These are phyloP conservation scores for Cladosporium colombiae DNA, from an alignment of 2,329 filamentous ascomycete genomes.

Conservation along the genomic window DNA sequence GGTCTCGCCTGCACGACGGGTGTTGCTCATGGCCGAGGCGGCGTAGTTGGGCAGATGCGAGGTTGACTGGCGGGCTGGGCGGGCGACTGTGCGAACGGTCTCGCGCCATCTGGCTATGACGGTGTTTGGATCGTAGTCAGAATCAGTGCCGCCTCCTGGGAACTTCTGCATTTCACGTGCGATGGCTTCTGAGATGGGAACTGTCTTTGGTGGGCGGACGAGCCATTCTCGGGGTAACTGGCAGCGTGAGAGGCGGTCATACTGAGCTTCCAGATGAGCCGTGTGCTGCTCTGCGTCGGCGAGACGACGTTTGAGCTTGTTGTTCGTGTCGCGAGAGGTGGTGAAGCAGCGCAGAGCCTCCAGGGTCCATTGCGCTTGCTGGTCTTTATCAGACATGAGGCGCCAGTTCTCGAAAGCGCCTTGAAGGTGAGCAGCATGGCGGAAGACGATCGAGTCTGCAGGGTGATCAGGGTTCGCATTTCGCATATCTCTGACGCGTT, in stretches of 20 bases:
- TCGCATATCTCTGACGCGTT: constrained; percentile 38
- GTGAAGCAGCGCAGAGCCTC: constrained; percentile 49
- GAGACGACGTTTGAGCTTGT: constrained; percentile 41
- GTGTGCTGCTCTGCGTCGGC: constrained; percentile 45
- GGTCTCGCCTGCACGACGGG: neutral
- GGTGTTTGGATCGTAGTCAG: constrained; percentile 33
- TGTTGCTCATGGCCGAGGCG: constrained; percentile 9
- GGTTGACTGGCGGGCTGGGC: constrained; percentile 21
- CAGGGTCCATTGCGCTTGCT: constrained; percentile 48
- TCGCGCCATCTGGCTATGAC: constrained; percentile 34
- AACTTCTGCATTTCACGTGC: constrained; percentile 31
- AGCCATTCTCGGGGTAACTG: constrained; percentile 39
- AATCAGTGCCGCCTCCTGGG: constrained; percentile 21
- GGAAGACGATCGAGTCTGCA: constrained; percentile 64
- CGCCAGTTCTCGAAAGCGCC: constrained; percentile 78
- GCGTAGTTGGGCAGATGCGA: constrained; percentile 14
- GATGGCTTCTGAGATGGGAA: constrained; percentile 41
- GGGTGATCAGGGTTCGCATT: constrained; percentile 29
- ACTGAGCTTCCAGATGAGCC: constrained; percentile 42
- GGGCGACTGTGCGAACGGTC: constrained; percentile 28
- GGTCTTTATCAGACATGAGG: constrained; percentile 54
- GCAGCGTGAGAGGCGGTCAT: constrained; percentile 36
- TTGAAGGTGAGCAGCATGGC: constrained; percentile 73
- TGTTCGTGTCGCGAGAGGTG: constrained; percentile 41
- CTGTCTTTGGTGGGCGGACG: constrained; percentile 37